Evolutionary conservation across 331 rosid species (phyloP).

Genomic region (Stylosanthes scabra): DNA sequence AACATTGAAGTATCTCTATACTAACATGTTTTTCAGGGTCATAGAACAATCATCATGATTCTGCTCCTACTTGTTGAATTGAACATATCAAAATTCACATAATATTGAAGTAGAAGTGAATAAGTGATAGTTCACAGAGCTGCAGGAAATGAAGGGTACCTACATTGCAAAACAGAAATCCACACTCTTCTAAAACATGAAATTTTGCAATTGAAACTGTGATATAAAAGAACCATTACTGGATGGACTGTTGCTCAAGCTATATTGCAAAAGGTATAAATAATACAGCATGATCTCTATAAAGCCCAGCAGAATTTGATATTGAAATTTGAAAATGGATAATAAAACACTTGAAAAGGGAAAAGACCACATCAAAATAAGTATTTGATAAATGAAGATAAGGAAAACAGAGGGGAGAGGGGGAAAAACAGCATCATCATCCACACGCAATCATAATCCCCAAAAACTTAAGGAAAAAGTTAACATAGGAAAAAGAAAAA

Average conservation of each 20-base stretch:
- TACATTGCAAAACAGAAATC: background rate
- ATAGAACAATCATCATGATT: background rate
- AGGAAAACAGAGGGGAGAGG: no score
- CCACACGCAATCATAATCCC: no score
- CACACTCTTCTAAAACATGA: background rate
- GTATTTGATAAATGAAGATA: no score
- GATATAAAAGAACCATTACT: constrained; percentile 1
- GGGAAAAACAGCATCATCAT: no score
- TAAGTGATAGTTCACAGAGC: no score
- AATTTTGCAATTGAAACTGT: constrained; percentile 4
- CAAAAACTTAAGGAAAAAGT: no score
- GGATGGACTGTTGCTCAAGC: background rate
- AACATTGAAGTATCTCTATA: constrained; percentile 9
- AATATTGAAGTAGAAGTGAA: no score
- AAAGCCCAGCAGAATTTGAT: constrained; percentile 6
- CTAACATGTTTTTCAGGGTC: background rate
- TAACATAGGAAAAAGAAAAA: no score
- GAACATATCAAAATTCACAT: constrained; percentile 16
- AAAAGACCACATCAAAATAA: no score
- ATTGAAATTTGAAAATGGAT: constrained; percentile 8
- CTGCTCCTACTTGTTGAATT: background rate
- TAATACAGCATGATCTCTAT: background rate
- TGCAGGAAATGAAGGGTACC: no score
- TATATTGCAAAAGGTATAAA: background rate
- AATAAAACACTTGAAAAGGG: no score